Evolutionary conservation across 176 grass and related monocot species (phyloP), one percentile per base, ranked within the genome.

Genomic region (Saccharum officinarum): DNA sequence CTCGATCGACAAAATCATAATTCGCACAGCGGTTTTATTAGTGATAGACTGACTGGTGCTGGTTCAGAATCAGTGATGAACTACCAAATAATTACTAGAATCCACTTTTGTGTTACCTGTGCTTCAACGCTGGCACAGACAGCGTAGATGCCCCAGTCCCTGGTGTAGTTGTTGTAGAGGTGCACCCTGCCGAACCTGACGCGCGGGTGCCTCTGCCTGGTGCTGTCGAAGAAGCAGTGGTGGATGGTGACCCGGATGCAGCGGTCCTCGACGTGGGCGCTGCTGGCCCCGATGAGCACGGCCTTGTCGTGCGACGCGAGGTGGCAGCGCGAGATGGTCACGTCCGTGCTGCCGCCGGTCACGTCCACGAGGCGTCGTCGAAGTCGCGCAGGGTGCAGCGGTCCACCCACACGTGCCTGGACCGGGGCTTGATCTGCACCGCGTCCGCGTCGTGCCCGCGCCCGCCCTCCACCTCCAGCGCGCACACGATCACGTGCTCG

Each of bases 211-310:
- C 96, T 71, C 75, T 98, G 96, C 49, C 74, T 61, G 2, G 93
- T 98, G 66, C 96, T 86, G 71, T 98, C 88, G 86, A 98, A 98
- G 83, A 95, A 87, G 80, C 96, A 98, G 69, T 98, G 96, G 73
- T 95, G 93, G 78, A 98, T 79, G 10, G 93, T 98, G 18, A 95
- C 93, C 74, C 93, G 80, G 73, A 94, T 88, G 59, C 81, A 39
- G 2, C 93, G 86, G 87, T 98, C 96, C 5, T 73, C 86, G 81
- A 87, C 86, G 83, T 91, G 81, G 20, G 15, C 67, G n/a, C 86
- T 83, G 71, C 90, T 85, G 57, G 55, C 83, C 5, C 96, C 93
- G 10, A 98, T 86, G 13, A 95, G 91, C 83, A 95, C 88, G n/a
- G 91, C 89, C 81, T 98, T 98, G 78, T 98, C 92, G 81, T 98